Base-by-base conservation (phyloP, 2,329 filamentous ascomycete species). In the Canariomyces notabilis region DNA sequence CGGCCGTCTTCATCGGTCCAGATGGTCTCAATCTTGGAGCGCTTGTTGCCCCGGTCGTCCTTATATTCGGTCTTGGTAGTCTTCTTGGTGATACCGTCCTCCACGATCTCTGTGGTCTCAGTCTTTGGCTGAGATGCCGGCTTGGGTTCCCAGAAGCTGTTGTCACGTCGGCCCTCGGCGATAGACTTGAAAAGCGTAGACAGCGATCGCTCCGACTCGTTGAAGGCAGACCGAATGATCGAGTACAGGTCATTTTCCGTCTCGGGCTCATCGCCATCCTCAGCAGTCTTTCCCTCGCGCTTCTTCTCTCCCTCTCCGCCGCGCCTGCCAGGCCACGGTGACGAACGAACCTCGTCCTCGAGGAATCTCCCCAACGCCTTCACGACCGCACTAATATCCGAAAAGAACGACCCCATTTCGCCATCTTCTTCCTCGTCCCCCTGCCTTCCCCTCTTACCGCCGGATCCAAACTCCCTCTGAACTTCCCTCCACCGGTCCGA, bases 231-330 rank as follows among this genome's bases (percentile, higher is more conserved):
- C 11, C 62, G 59, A 11, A 73, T 53, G 11, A 61, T 53, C 0
- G 61, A 59, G 47, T 68, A 72, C n/a, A 73, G 54, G 9, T 74
- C 70, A 20, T 70, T 63, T 47, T 72, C 69, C 11, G 64, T 59
- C 15, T 63, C 57, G 2, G 68, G 62, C 20, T 54, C 46, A 18
- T 47, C 38, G 18, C 51, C 21, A 9, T 41, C 26, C 33, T 37
- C 18, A 11, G 32, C 33, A 23, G 31, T 23, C 26, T 37, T 42
- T 9, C 23, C 18, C 20, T 26, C 16, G 20, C 22, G 32, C 26
- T 14, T 29, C 26, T 15, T 33, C 19, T 12, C 23, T 35, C 32
- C 18, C 19, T 41, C 19, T 5, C 15, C 32, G 15, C 11, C 12
- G 18, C n/a, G 7, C 35, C 26, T 36, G 16, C 32, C 47, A n/a